Conservation (phyloP, 768 basidiomycete species). For the Boletus reticuloceps region DNA sequence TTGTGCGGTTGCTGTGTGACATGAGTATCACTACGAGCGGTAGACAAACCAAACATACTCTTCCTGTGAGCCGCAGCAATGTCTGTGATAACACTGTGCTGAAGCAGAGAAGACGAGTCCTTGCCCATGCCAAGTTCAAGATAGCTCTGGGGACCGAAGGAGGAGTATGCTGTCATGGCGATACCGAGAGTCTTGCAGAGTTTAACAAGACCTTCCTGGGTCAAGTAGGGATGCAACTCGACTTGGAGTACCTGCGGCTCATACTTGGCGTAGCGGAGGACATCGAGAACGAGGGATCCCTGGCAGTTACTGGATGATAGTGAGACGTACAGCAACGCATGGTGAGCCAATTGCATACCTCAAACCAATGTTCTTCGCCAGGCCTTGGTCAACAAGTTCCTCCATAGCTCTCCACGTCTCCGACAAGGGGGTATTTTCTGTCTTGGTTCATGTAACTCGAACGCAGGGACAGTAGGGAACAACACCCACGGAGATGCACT, state of each 20-base stretch:
- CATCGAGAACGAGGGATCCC: constrained; percentile 69
- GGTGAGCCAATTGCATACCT: constrained; percentile 40
- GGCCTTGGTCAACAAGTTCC: constrained; percentile 64
- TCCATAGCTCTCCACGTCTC: constrained; percentile 89
- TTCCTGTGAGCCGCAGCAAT: constrained; percentile 52
- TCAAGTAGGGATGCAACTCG: constrained; percentile 57
- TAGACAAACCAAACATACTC: constrained; percentile 36
- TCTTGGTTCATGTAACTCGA: neutral
- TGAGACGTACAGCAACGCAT: neutral
- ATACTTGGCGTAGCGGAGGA: constrained; percentile 73
- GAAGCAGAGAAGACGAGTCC: constrained; percentile 49
- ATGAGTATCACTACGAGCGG: neutral
- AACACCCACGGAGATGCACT: constrained; percentile 55
- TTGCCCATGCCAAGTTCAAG: constrained; percentile 66
- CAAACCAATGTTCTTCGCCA: constrained; percentile 77
- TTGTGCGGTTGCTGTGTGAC: constrained; percentile 46
- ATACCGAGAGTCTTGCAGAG: constrained; percentile 45
- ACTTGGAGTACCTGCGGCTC: constrained; percentile 58
- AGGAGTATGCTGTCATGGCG: constrained; percentile 55
- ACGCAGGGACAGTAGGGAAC: neutral
- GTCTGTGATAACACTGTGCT: constrained; percentile 41
- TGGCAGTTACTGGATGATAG: constrained; percentile 59
- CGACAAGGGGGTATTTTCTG: constrained; percentile 66
- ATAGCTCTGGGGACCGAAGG: constrained; percentile 54
- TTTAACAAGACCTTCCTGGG: constrained; percentile 45